Percentiles rank a stretch among this genome's conserved stretches.
Conservation (phyloP, 1,284 basidiomycete genomes). For the Puccinia coronata region DNA sequence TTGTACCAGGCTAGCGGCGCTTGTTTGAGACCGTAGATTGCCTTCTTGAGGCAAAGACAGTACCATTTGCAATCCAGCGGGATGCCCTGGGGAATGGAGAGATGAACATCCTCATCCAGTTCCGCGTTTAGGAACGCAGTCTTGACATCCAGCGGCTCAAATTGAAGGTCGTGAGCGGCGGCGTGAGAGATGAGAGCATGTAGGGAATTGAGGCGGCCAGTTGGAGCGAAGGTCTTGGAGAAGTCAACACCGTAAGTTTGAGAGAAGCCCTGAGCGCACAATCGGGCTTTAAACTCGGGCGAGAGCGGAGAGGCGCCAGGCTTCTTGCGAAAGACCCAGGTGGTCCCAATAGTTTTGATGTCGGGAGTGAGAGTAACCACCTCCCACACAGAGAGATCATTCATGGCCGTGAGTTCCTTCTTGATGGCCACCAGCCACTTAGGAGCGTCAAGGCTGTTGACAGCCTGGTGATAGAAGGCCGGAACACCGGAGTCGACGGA, state of each 20-base stretch:
- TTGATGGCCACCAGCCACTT: background rate
- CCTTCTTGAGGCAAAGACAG: background rate
- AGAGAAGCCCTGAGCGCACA: background rate
- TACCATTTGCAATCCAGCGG: background rate
- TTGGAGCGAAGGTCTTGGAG: background rate
- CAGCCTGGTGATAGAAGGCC: background rate
- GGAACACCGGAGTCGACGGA: background rate
- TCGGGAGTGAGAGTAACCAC: background rate
- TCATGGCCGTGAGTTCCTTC: background rate
- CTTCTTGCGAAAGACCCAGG: background rate
- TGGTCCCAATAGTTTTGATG: background rate
- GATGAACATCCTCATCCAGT: background rate
- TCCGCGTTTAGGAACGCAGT: background rate
- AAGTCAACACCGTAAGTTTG: background rate
- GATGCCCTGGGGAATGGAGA: conserved; percentile 6
- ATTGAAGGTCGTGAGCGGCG: background rate
- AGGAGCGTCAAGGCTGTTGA: background rate
- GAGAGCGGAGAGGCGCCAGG: background rate
- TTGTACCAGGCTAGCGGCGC: conserved; percentile 1
- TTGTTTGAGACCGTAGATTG: conserved; percentile 31
- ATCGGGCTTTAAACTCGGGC: background rate
- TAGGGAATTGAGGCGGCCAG: background rate
- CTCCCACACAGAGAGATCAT: background rate
- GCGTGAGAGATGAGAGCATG: background rate
- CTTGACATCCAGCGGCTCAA: conserved; percentile 1